phyloP scores from a whole-genome alignment of 805 yeast genomes.

The Ogataea nitratoaversa region DNA sequence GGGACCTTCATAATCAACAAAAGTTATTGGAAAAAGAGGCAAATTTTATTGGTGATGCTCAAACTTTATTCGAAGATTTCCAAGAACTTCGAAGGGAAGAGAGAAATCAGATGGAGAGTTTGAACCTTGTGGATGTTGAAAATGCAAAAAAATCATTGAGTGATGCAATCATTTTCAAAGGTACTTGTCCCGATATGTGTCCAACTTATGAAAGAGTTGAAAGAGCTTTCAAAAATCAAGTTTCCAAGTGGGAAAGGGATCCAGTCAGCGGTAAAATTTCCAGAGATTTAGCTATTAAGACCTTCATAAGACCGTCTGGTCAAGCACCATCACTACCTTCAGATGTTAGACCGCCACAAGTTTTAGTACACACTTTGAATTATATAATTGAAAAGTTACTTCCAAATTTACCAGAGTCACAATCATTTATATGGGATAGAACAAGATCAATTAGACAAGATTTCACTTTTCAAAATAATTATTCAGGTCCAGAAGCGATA shows the following conservation, averaged over 20 bases:
- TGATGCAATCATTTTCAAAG: slow-evolving; percentile 84
- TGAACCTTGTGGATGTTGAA: slow-evolving; percentile 84
- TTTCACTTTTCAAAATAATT: slow-evolving; percentile 92
- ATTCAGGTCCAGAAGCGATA: slow-evolving; percentile 87
- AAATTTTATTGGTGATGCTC: slow-evolving; percentile 46
- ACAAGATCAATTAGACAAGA: slow-evolving; percentile 96
- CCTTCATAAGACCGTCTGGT: slow-evolving; percentile 96
- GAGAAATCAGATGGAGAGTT: slow-evolving; percentile 69
- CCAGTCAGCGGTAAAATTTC: slow-evolving; percentile 56
- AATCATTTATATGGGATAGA: slow-evolving; percentile 94
- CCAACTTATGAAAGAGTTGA: slow-evolving; percentile 89
- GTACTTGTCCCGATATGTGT: slow-evolving; percentile 92
- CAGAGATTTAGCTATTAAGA: slow-evolving; percentile 67
- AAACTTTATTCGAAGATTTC: slow-evolving; percentile 69
- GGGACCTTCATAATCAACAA: slow-evolving; percentile 77
- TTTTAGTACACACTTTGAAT: slow-evolving; percentile 61
- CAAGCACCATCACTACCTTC: slow-evolving; percentile 97
- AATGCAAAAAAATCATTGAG: slow-evolving; percentile 75
- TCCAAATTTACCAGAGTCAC: slow-evolving; percentile 72
- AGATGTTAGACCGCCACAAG: slow-evolving; percentile 90
- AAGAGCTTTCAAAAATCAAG: slow-evolving; percentile 83
- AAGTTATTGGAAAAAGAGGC: slow-evolving; percentile 51
- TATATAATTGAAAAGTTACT: slow-evolving; percentile 65
- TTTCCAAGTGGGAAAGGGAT: slow-evolving; percentile 71
- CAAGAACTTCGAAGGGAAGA: slow-evolving; percentile 72